phyloP scores from a whole-genome alignment of 1,284 basidiomycete species.

The Sanghuangporus weigelae region DNA sequence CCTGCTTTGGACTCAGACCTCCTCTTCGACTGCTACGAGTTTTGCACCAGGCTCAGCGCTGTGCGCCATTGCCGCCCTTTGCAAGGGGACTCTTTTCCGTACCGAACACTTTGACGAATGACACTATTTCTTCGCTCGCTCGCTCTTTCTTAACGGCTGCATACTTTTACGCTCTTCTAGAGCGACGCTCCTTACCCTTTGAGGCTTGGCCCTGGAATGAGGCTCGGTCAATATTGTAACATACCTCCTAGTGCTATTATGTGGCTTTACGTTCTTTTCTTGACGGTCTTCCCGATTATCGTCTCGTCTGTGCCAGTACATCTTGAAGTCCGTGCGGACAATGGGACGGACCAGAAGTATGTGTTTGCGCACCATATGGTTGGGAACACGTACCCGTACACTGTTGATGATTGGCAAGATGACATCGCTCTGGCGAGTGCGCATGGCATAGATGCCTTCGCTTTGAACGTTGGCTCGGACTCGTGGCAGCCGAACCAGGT shows the following conservation, averaged over 20 bases:
- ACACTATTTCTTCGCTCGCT: background rate
- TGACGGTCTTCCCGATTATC: background rate
- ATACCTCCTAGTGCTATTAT: background rate
- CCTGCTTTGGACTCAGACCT: background rate
- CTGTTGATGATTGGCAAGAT: constrained; percentile 45
- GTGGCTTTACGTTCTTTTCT: background rate
- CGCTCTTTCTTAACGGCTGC: background rate
- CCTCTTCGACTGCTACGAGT: background rate
- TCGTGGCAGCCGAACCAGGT: constrained; percentile 61
- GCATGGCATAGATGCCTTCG: constrained; percentile 63
- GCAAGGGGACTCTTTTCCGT: background rate
- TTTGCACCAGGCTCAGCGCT: background rate
- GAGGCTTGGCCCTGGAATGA: background rate
- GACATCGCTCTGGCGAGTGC: constrained; percentile 55
- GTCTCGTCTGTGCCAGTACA: background rate
- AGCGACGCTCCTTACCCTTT: background rate
- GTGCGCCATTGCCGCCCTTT: background rate
- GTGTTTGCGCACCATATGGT: constrained; percentile 67
- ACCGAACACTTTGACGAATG: background rate
- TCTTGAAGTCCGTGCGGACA: background rate
- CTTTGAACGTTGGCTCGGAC: constrained; percentile 62
- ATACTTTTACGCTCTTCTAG: background rate
- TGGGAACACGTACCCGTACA: constrained; percentile 64
- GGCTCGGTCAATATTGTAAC: background rate
- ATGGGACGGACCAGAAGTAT: constrained; percentile 35